Evolutionary conservation across 2,329 filamentous ascomycete genomes (phyloP).

Genomic region (Fusarium devonianum): DNA sequence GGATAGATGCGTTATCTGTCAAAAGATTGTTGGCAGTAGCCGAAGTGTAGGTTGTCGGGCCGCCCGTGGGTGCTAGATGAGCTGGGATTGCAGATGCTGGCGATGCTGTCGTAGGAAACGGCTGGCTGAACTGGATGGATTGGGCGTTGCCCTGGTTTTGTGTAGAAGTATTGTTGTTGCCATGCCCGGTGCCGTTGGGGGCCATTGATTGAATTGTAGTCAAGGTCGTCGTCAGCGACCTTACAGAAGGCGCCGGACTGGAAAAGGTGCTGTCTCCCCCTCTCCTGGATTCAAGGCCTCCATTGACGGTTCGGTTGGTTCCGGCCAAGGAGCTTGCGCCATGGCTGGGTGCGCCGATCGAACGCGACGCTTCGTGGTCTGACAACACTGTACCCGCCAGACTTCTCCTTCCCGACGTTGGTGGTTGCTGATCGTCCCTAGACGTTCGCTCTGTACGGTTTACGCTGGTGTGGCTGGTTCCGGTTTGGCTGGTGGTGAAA

Average conservation of each 20-base stretch:
- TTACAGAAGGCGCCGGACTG: conserved; percentile 80
- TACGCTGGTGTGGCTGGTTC: conserved; percentile 59
- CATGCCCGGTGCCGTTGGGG: conserved; percentile 56
- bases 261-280: conserved; percentile 82
- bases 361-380: conserved; percentile 77
- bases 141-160: conserved; percentile 52
- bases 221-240: conserved; percentile 81
- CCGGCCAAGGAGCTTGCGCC: conserved; percentile 71
- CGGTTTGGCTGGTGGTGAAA: conserved; percentile 63
- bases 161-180: conserved; percentile 46
- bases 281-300: conserved; percentile 71
- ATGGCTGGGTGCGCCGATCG: conserved; percentile 79
- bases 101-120: conserved; percentile 68
- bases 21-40: conserved; percentile 83
- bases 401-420: conserved; percentile 73
- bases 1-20: conserved; percentile 84
- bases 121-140: conserved; percentile 69
- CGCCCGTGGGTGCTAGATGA: conserved; percentile 65
- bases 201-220: conserved; percentile 84
- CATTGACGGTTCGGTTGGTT: conserved; percentile 74
- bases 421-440: conserved; percentile 62
- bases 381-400: conserved; percentile 84
- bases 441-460: conserved; percentile 68
- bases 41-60: conserved; percentile 76
- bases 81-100: conserved; percentile 76